phyloP scores from a whole-genome alignment of 228 moss, liverwort and hornwort species.

The Sphagnum magellanicum region DNA sequence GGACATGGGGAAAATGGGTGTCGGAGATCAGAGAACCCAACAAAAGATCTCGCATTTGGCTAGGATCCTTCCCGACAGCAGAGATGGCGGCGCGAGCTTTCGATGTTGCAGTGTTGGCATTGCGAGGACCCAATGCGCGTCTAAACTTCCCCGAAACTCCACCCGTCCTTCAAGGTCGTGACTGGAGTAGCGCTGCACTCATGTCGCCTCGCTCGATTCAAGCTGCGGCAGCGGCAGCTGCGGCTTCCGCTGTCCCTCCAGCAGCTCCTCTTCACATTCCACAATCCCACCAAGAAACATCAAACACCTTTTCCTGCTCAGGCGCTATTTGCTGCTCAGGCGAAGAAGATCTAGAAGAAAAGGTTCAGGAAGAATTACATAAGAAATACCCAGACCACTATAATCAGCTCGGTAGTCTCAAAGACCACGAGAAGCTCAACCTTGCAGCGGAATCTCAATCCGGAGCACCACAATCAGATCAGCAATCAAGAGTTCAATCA shows the following conservation, averaged over 20 bases:
- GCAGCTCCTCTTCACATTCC: no score
- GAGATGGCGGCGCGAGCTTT: slow-evolving; percentile 50
- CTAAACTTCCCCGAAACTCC: slow-evolving; percentile 41
- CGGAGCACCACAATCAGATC: no score
- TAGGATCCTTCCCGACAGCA: slow-evolving; percentile 40
- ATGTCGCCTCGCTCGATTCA: slow-evolving; percentile 34
- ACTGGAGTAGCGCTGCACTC: slow-evolving; percentile 9
- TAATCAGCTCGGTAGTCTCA: no score
- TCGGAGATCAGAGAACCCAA: slow-evolving; percentile 40
- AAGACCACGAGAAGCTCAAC: no score
- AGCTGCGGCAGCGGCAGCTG: slow-evolving; percentile 33
- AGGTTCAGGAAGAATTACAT: no score
- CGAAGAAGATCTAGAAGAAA: no score
- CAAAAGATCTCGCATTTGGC: slow-evolving; percentile 40
- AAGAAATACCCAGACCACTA: no score
- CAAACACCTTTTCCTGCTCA: no score
- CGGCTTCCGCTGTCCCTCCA: slow-evolving; percentile 21
- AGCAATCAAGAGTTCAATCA: no score
- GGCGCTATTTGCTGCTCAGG: no score
- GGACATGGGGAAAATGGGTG: slow-evolving; percentile 51
- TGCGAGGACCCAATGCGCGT: slow-evolving; percentile 24
- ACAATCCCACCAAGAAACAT: no score
- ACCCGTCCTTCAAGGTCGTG: slow-evolving; percentile 1
- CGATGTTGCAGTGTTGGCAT: slow-evolving; percentile 36
- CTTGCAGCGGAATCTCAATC: no score